A percentile compares a stretch with the other conserved stretches of the same genome.
These are phyloP conservation scores for Lablab purpureus DNA, from an alignment of 306 rosid genomes.

Conservation along the genomic window DNA sequence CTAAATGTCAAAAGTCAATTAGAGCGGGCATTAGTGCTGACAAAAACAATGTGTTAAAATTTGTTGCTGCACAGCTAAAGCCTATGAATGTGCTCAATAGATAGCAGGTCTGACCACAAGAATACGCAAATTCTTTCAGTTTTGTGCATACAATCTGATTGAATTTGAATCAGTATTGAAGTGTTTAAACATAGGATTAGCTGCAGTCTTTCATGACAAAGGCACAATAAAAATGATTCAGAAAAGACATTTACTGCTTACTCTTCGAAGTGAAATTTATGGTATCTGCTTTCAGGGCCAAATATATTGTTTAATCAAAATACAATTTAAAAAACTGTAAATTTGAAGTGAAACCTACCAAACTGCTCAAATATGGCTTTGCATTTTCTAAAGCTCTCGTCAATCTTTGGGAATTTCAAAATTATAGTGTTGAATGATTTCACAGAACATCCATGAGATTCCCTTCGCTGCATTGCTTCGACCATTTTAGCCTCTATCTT, in stretches of 20 bases:
- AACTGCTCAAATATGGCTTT: constrained; percentile 76
- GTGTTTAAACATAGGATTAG: constrained; percentile 17
- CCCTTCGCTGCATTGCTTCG: constrained; percentile 77
- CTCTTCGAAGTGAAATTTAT: constrained; percentile 25
- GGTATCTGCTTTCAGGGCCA: background rate
- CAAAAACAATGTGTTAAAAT: background rate
- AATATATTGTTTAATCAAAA: constrained; percentile 5
- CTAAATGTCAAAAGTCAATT: constrained; percentile 2
- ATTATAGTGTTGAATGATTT: constrained; percentile 84
- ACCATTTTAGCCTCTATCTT: constrained; percentile 86
- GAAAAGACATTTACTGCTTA: background rate
- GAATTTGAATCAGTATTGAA: background rate
- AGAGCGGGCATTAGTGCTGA: constrained; percentile 9
- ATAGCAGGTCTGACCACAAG: constrained; percentile 21
- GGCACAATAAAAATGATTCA: constrained; percentile 10
- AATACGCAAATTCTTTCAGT: constrained; percentile 3
- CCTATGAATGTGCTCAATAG: constrained; percentile 11
- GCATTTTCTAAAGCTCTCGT: constrained; percentile 87
- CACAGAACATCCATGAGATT: constrained; percentile 66
- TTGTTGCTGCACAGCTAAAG: constrained; percentile 27
- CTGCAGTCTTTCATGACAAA: constrained; percentile 7
- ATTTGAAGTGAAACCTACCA: constrained; percentile 63
- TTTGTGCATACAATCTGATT: constrained; percentile 12
- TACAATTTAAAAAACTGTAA: constrained; percentile 32
- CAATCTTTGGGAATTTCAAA: constrained; percentile 94